These are phyloP conservation scores for Amborella trichopoda DNA, from an alignment of 164 flowering plant genomes.

Conservation along the genomic window DNA sequence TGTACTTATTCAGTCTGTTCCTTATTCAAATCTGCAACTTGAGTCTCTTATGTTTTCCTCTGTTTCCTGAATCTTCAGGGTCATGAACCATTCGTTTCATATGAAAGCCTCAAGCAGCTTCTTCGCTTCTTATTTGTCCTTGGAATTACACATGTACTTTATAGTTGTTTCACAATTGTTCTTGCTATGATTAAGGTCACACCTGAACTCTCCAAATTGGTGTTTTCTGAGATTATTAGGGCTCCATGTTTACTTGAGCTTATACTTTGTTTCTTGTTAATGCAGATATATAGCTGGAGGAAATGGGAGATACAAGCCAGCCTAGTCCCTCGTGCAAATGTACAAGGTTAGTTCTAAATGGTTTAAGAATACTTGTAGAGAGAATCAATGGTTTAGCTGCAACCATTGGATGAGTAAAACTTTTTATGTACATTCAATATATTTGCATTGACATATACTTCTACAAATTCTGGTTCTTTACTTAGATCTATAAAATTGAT, in stretches of 20 bases:
- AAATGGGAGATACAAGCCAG: slow-evolving; percentile 70
- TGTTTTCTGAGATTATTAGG: background rate
- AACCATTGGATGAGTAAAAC: too few relatives aligned
- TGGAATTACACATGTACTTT: slow-evolving; percentile 83
- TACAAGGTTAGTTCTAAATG: slow-evolving; percentile 41
- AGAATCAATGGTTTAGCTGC: too few relatives aligned
- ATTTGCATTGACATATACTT: too few relatives aligned
- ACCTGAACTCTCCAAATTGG: too few relatives aligned
- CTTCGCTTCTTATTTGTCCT: slow-evolving; percentile 85
- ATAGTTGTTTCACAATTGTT: slow-evolving; percentile 65
- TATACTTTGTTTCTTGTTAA: slow-evolving; percentile 3
- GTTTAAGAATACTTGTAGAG: too few relatives aligned
- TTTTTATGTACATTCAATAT: too few relatives aligned
- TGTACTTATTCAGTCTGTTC: too few relatives aligned
- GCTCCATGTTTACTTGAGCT: background rate
- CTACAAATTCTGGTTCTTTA: too few relatives aligned
- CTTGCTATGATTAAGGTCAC: slow-evolving; percentile 89
- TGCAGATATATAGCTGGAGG: slow-evolving; percentile 93
- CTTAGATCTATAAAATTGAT: too few relatives aligned
- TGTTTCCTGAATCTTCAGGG: slow-evolving; percentile 37
- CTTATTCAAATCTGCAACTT: too few relatives aligned
- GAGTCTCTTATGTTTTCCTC: background rate
- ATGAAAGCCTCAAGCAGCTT: slow-evolving; percentile 89
- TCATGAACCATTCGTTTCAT: slow-evolving; percentile 81
- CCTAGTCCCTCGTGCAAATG: slow-evolving; percentile 18